These are phyloP conservation scores for Xylariaceae sp. DNA, from an alignment of 2,329 filamentous ascomycete genomes.

Conservation along the genomic window DNA sequence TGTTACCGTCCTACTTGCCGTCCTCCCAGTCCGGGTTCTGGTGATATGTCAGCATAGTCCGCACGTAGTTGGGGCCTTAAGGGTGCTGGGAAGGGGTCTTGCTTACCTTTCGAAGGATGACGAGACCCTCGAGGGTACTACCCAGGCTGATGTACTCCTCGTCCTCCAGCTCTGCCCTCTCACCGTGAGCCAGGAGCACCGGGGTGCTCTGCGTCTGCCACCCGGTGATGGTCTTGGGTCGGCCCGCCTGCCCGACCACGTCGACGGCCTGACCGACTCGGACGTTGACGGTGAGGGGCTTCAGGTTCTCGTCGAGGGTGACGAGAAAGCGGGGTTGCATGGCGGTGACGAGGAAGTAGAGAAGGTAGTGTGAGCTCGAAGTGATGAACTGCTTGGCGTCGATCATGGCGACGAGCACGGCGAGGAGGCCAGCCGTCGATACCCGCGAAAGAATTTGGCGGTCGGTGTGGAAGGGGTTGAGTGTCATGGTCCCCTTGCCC, in stretches of 20 bases:
- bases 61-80: not conserved
- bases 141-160: conserved; percentile 93
- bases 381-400: conserved; percentile 83
- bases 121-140: conserved; percentile 85
- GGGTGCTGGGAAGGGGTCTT: no score
- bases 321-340: conserved; percentile 97
- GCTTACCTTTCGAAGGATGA: conserved; percentile 91
- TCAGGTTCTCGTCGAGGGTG: conserved; percentile 88
- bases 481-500: conserved; percentile 94
- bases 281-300: conserved; percentile 91
- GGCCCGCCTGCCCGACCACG: conserved; percentile 91
- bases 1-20: conserved; percentile 38
- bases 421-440: conserved; percentile 78
- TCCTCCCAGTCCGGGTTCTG: conserved; percentile 50
- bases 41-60: conserved; percentile 3
- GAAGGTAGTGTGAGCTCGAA: conserved; percentile 71
- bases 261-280: conserved; percentile 97
- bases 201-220: conserved; percentile 99
- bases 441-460: conserved; percentile 91
- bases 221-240: conserved; percentile 97
- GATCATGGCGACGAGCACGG: conserved; percentile 87
- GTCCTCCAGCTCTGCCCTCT: conserved; percentile 93
- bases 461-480: conserved; percentile 99
- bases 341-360: conserved; percentile 94
- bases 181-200: conserved; percentile 86